Percentiles rank a stretch among this genome's conserved stretches.
Evolutionary conservation across 2,329 filamentous ascomycete genomes (phyloP).

Genomic region (Colletotrichum sansevieriae): DNA sequence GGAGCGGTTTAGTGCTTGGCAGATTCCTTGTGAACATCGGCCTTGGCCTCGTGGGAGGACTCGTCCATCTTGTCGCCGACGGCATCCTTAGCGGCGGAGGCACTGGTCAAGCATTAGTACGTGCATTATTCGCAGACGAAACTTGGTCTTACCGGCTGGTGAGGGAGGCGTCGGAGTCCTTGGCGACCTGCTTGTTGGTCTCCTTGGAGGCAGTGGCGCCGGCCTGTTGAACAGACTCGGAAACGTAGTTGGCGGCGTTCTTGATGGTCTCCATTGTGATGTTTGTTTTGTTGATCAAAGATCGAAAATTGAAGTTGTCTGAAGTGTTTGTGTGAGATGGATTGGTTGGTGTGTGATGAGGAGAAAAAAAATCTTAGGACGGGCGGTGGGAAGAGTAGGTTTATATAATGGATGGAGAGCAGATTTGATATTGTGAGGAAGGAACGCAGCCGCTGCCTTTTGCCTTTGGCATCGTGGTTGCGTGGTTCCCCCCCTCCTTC

Average conservation of each 20-base stretch:
- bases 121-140: no score
- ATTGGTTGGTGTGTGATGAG: conserved; percentile 44
- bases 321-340: conserved; percentile 35
- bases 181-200: conserved; percentile 77
- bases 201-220: conserved; percentile 72
- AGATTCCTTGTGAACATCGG: conserved; percentile 56
- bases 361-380: conserved; percentile 4
- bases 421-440: conserved; percentile 24
- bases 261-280: conserved; percentile 66
- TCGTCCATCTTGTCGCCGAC: conserved; percentile 61
- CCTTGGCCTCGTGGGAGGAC: conserved; percentile 56
- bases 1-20: conserved; percentile 42
- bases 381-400: conserved; percentile 41
- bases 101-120: conserved; percentile 46
- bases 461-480: conserved; percentile 26
- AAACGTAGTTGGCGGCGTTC: conserved; percentile 78
- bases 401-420: conserved; percentile 45
- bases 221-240: conserved; percentile 72
- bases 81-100: conserved; percentile 63
- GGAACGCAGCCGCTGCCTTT: conserved; percentile 22
- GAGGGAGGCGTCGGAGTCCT: conserved; percentile 67
- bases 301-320: conserved; percentile 47
- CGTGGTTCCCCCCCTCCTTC: conserved; percentile 26
- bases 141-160: conserved; percentile 63
- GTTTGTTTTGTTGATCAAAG: conserved; percentile 43